Base-by-base conservation (phyloP, 1,139 yeast genomes). In the Meyerozyma athensensis region DNA sequence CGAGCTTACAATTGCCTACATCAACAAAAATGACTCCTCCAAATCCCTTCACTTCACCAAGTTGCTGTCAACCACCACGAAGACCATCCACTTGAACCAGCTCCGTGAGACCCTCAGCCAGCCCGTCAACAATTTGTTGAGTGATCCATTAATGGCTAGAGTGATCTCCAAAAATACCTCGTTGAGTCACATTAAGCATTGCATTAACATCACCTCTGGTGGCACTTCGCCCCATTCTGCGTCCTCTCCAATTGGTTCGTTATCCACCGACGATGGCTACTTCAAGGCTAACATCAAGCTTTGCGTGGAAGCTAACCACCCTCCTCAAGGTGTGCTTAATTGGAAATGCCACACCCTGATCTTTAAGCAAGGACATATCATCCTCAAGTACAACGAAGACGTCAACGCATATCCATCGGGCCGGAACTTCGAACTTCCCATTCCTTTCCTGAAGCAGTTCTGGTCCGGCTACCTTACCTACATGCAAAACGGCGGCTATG, bases 391-490 rank as follows among this genome's bases (percentile, higher is more conserved):
- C 7, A 50, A 51, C 26, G 74, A 68, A 33, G 40, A 53, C 20
- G 49, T 68, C n/a, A 67, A 65, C 46, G 74, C 72, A 0, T 67
- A 61, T 40, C 42, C 39, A 10, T 43, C 43, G 2, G 41, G 44
- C 1, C 38, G 41, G 14, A 43, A 45, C 10, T 61, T 53, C 39
- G 60, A 59, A 10, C 49, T 68, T n/a, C 59, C 60, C 31, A 47
- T 65, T 7, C 74, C 76, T 5, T 66, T 69, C 39, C 49, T 68
- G 48, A 63, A 58, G 43, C 54, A 52, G 20, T 70, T 69, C 44
- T 66, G 71, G 61, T 50, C 63, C 2, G 75, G 76, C 0, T 65
- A 59, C 44, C 47, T 70, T 24, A 55, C 66, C 13, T 66, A 54
- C 40, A 51, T 67, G 37, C 45, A 56, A 19, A 66, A 65, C 49